Evolutionary conservation across 441 rosid genomes (phyloP).

Genomic region (Breynia disticha): DNA sequence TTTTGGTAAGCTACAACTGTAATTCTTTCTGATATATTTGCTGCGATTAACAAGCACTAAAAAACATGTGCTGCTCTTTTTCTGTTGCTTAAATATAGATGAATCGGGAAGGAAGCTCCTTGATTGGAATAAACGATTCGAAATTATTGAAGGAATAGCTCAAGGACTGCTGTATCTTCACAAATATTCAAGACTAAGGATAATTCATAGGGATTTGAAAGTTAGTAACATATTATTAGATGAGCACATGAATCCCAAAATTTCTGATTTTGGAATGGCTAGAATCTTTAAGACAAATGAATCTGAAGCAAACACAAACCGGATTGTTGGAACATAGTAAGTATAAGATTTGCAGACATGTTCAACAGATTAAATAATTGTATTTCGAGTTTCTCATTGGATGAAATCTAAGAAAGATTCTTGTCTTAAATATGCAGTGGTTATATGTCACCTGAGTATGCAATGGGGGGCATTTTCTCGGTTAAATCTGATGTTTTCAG

Average conservation of each 20-base stretch:
- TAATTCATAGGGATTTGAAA: slow-evolving; percentile 14
- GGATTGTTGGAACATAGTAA: slow-evolving; percentile 17
- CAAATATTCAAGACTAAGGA: slow-evolving; percentile 10
- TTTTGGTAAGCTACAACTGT: slow-evolving; percentile 19
- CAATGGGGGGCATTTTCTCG: slow-evolving; percentile 7
- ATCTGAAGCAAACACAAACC: slow-evolving; percentile 8
- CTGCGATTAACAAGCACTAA: background rate
- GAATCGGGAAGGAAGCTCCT: slow-evolving; percentile 4
- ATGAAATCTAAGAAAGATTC: background rate
- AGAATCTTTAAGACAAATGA: slow-evolving; percentile 10
- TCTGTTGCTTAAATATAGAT: slow-evolving; percentile 1
- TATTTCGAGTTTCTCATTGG: background rate
- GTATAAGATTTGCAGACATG: background rate
- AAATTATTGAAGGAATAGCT: slow-evolving; percentile 14
- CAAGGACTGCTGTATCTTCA: slow-evolving; percentile 15
- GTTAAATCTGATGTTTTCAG: slow-evolving; percentile 12
- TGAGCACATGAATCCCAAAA: slow-evolving; percentile 9
- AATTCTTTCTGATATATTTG: background rate
- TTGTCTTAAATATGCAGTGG: slow-evolving; percentile 1
- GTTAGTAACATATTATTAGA: slow-evolving; percentile 13
- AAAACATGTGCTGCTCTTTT: background rate
- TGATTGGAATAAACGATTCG: slow-evolving; percentile 11
- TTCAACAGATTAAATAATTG: background rate
- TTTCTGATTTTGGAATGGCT: slow-evolving; percentile 16
- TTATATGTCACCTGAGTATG: slow-evolving; percentile 15